These are phyloP conservation scores for Spirogloea muscicola DNA, from an alignment of 139 green algal species.

Conservation along the genomic window DNA sequence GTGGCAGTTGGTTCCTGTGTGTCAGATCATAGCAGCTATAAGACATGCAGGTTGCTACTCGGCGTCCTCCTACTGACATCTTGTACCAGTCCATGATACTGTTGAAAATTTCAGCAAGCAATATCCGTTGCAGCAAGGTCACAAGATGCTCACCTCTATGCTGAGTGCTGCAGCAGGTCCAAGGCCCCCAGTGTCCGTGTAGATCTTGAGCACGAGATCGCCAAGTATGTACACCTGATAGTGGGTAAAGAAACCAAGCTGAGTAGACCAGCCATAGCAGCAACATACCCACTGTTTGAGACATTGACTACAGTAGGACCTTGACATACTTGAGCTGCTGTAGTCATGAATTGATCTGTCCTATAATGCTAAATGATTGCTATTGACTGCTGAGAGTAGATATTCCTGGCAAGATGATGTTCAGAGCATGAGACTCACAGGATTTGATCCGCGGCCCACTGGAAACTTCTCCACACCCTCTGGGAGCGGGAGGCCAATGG, in stretches of 20 bases:
- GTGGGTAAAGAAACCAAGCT: not conserved
- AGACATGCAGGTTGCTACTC: not conserved
- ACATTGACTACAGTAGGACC: not conserved
- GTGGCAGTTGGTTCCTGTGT: no score
- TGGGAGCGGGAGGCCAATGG: constrained; percentile 2
- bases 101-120: not conserved
- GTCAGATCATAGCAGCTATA: not conserved
- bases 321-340: no score
- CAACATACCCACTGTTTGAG: not conserved
- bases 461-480: constrained; percentile 10
- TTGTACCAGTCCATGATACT: not conserved
- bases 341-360: no score
- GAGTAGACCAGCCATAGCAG: not conserved
- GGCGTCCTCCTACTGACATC: not conserved
- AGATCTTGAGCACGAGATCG: constrained; percentile 26
- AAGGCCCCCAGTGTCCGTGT: not conserved
- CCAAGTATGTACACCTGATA: constrained; percentile 23
- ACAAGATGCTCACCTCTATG: constrained; percentile 6
- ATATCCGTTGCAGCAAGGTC: not conserved
- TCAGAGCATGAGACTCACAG: constrained; percentile 19
- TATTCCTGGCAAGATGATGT: no score
- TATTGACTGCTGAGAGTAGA: no score
- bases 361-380: no score
- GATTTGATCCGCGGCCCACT: constrained; percentile 10
- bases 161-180: not conserved